phyloP scores from a whole-genome alignment of 345 rosid genomes.

The Eucalyptus curtisii region DNA sequence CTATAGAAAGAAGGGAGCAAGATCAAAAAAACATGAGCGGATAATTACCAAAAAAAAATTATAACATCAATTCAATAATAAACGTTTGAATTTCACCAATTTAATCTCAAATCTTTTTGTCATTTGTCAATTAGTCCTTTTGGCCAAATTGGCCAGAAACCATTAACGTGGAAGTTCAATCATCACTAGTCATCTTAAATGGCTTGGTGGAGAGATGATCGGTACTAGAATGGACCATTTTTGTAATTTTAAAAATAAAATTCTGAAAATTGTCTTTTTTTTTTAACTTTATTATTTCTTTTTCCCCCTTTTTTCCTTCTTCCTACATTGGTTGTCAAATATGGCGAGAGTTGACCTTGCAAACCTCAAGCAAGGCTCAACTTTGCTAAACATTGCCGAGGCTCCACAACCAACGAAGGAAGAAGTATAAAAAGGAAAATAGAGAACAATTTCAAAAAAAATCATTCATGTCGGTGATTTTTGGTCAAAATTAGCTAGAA shows the following conservation, averaged over 20 bases:
- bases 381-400: background rate
- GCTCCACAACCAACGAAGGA: rapidly evolving
- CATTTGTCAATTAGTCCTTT: background rate
- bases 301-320: background rate
- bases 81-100: background rate
- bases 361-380: background rate
- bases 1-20: background rate
- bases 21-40: background rate
- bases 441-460: background rate
- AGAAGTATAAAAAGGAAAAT: background rate
- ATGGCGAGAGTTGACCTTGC: background rate
- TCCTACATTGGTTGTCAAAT: background rate
- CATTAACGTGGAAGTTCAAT: rapidly evolving
- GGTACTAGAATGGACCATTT: background rate
- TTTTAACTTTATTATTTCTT: background rate
- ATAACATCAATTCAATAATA: background rate
- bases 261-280: background rate
- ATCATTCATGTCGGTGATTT: background rate
- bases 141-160: background rate
- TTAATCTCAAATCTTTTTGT: background rate
- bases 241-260: background rate
- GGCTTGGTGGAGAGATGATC: background rate
- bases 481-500: rapidly evolving
- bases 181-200: background rate
- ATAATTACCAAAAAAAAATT: background rate